Conservation (phyloP, 208 protist species). For the Crithidia fasciculata region DNA sequence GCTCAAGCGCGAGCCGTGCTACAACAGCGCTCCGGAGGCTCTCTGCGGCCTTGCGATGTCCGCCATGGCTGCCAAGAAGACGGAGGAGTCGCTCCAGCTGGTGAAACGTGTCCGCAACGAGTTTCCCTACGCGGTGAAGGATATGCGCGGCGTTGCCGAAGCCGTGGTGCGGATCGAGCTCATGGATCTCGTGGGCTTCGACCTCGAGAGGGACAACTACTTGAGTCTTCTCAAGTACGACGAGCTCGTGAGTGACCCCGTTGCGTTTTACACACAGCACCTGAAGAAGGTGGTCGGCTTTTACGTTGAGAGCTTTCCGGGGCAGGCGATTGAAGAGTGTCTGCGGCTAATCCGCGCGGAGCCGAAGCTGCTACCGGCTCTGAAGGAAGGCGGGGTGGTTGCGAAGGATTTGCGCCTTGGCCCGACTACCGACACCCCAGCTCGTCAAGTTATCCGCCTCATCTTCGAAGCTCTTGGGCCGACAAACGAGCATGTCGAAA, state of each 20-base stretch:
- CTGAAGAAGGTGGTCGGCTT: conserved; percentile 78
- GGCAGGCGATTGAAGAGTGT: conserved; percentile 33
- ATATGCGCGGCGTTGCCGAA: conserved; percentile 76
- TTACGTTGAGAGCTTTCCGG: conserved; percentile 68
- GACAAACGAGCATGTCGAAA: conserved; percentile 58
- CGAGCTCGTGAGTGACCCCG: conserved; percentile 65
- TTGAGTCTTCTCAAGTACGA: conserved; percentile 77
- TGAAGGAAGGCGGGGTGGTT: conserved; percentile 28
- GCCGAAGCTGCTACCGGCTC: background rate
- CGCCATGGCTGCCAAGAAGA: conserved; percentile 54
- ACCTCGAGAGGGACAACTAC: conserved; percentile 83
- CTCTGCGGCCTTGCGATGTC: conserved; percentile 87
- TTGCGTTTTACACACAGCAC: conserved; percentile 68
- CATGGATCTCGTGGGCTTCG: conserved; percentile 65
- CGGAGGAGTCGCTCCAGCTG: conserved; percentile 48
- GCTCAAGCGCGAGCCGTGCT: conserved; percentile 78
- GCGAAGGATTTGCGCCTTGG: conserved; percentile 43
- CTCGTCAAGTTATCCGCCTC: conserved; percentile 47
- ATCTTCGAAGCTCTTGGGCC: conserved; percentile 69
- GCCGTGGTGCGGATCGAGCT: conserved; percentile 86
- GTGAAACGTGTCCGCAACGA: conserved; percentile 56
- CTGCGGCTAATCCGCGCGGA: background rate
- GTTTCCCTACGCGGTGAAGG: conserved; percentile 75
- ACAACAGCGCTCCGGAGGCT: conserved; percentile 81
- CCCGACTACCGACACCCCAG: conserved; percentile 51